These are phyloP conservation scores for Zea luxurians DNA, from an alignment of 176 grass and related monocot species.

Conservation along the genomic window DNA sequence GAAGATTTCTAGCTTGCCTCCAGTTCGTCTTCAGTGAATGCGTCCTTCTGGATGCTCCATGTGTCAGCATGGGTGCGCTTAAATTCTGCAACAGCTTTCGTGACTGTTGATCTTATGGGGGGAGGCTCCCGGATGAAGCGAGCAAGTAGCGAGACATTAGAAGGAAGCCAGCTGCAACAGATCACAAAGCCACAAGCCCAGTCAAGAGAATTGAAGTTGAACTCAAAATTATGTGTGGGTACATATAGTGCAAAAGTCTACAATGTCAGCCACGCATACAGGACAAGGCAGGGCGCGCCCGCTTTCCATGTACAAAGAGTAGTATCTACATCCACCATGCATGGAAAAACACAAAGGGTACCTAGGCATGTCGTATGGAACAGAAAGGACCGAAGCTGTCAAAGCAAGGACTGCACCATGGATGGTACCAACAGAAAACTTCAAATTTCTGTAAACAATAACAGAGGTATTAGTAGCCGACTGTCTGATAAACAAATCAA, in stretches of 20 bases:
- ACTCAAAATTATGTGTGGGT: background rate
- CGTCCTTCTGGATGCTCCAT: constrained; percentile 89
- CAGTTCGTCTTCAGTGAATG: constrained; percentile 83
- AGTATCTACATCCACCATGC: constrained; percentile 13
- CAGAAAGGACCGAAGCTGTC: constrained; percentile 85
- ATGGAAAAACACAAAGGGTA: constrained; percentile 35
- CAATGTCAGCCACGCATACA: background rate
- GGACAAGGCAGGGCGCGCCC: no score
- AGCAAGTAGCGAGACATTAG: constrained; percentile 81
- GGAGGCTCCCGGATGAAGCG: constrained; percentile 74
- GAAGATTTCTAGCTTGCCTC: constrained; percentile 57
- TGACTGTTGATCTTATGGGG: constrained; percentile 79
- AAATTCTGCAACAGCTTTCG: constrained; percentile 94
- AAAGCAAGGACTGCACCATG: constrained; percentile 93
- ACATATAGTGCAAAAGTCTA: background rate
- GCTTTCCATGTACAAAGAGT: constrained; percentile 22
- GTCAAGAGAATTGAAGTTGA: background rate
- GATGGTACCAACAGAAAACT: constrained; percentile 64
- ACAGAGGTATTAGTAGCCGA: constrained; percentile 13
- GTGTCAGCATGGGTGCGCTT: constrained; percentile 91
- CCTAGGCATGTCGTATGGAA: constrained; percentile 98
- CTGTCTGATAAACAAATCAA: background rate
- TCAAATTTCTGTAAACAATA: constrained; percentile 49
- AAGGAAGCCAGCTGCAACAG: constrained; percentile 84
- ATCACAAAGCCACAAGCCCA: constrained; percentile 14